A percentile compares a stretch with the other conserved stretches of the same genome.
phyloP scores from a whole-genome alignment of 78 protist genomes.

The Fonticula alba region DNA sequence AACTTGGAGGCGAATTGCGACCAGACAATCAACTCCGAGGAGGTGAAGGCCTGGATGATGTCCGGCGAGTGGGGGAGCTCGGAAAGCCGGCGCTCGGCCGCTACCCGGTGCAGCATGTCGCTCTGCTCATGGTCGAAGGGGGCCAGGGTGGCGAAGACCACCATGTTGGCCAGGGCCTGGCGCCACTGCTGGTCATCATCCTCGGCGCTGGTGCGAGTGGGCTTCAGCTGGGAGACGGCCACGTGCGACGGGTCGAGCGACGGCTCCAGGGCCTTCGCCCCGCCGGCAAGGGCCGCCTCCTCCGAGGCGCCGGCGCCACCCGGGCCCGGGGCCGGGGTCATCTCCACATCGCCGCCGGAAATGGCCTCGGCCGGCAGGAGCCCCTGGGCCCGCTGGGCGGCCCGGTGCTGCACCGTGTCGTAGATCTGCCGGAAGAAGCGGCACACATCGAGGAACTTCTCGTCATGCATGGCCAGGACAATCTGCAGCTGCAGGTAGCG shows the following conservation, averaged over 20 bases:
- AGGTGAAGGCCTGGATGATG: conserved; percentile 13
- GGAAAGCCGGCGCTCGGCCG: not conserved
- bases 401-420: conserved; percentile 13
- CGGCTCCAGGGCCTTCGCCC: too few species aligned
- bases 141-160: conserved; percentile 12
- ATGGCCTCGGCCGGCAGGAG: not conserved
- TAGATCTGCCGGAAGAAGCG: conserved; percentile 13
- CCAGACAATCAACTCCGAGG: conserved; percentile 5
- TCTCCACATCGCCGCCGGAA: not conserved
- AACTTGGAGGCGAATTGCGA: not conserved
- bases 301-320: too few species aligned
- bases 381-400: not conserved
- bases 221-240: too few species aligned
- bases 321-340: not conserved
- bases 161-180: conserved; percentile 8
- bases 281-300: too few species aligned
- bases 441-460: conserved; percentile 5
- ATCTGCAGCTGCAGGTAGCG: conserved; percentile 3
- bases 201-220: too few species aligned
- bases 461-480: conserved; percentile 7
- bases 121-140: conserved; percentile 25
- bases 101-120: conserved; percentile 5
- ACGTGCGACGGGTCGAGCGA: too few species aligned
- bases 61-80: conserved; percentile 1
- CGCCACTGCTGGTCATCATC: not conserved